Evolutionary conservation across 208 protist species (phyloP).

Genomic region (Crithidia expoeki): DNA sequence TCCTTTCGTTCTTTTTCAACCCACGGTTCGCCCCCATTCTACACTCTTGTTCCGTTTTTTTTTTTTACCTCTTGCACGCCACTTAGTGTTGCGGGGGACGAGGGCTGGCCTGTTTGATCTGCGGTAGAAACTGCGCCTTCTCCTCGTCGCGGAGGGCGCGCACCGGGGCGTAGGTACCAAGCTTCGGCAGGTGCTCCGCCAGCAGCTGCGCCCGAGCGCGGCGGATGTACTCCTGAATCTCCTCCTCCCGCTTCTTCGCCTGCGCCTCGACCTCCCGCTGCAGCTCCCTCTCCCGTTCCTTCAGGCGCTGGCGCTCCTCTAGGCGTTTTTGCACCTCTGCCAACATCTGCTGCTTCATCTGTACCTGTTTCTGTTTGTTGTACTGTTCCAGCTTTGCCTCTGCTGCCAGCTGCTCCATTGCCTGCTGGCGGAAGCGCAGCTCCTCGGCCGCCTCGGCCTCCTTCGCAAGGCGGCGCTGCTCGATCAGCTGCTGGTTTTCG

Average conservation of each 20-base stretch:
- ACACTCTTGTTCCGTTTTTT: neutral
- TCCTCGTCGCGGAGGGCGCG: constrained; percentile 68
- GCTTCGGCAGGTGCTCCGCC: constrained; percentile 71
- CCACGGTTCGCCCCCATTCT: neutral
- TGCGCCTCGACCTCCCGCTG: constrained; percentile 63
- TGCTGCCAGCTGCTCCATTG: constrained; percentile 78
- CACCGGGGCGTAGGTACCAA: constrained; percentile 71
- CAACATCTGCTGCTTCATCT: constrained; percentile 81
- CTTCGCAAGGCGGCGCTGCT: constrained; percentile 53
- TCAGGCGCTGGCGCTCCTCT: constrained; percentile 71
- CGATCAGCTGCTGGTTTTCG: constrained; percentile 84
- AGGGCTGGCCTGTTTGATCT: constrained; percentile 12
- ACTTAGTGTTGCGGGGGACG: neutral
- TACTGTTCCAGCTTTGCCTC: constrained; percentile 86
- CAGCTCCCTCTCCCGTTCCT: constrained; percentile 74
- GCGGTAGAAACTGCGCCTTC: constrained; percentile 40
- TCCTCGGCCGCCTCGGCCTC: constrained; percentile 81
- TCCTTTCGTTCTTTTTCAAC: no score
- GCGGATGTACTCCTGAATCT: constrained; percentile 85
- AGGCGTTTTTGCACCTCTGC: constrained; percentile 77
- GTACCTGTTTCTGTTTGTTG: constrained; percentile 63
- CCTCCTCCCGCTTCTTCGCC: constrained; percentile 55
- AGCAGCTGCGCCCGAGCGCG: constrained; percentile 78
- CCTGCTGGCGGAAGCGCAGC: constrained; percentile 69
- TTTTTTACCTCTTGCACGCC: neutral